Base-by-base conservation (phyloP, 768 basidiomycete species). In the Tulasnella sp. region DNA sequence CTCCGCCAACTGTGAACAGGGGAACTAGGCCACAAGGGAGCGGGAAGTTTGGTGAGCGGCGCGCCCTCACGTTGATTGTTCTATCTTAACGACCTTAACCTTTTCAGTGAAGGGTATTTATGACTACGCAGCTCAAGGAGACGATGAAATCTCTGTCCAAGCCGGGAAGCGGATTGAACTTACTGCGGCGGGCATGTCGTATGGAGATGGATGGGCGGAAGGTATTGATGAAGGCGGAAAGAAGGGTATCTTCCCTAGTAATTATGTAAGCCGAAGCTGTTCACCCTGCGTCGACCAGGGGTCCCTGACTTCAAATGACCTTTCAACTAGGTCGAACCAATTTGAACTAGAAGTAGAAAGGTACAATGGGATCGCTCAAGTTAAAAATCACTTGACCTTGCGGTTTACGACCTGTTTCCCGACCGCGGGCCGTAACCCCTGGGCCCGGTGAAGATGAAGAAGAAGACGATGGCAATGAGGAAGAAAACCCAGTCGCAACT, bases 161-260 rank as follows among this genome's bases (percentile, higher is more conserved):
- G 92, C 90, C 83, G 93, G 92, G 7, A 90, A 91, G 81, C 82
- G 88, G 58, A 86, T 95, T 75, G 90, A 92, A 83, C 87, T 96
- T 81, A 90, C 92, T n/a, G 87, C 86, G 41, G 92, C 91, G 34
- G 93, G 93, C 24, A 89, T 90, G 84, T 87, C 90, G 83, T 93
- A 92, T 84, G 93, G 89, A 40, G 91, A 93, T 78, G 94, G 93
- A 41, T 96, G 94, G 94, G 95, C 93, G 92, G 94, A 95, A 91
- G 94, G 94, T 92, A 77, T 69, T 58, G 82, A 80, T 82, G 81
- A 76, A 72, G 50, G 72, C 54, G 58, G 80, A 79, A 81, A 82
- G 81, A 83, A 84, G 79, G 64, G 94, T 7, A 94, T 95, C 83
- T 96, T 96, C 87, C 94, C 94, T 40, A 94, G 93, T 86, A 95